These are phyloP conservation scores for Russula dissimulans DNA, from an alignment of 768 basidiomycete species.

Conservation along the genomic window DNA sequence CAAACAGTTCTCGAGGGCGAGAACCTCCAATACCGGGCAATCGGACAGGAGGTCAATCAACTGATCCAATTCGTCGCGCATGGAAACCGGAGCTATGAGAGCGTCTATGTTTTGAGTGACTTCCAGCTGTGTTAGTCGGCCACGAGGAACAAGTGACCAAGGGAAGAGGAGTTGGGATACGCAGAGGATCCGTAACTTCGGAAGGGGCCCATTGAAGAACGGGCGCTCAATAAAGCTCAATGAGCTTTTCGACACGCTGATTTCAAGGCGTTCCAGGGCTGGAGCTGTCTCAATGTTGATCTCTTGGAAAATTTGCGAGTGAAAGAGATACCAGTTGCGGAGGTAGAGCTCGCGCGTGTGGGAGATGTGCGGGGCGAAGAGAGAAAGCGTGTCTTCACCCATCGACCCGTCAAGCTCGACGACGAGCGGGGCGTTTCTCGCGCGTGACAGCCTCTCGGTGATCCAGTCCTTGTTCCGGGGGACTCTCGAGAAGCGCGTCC, in stretches of 20 bases:
- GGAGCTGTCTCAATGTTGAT: not conserved
- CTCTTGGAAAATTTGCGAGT: not conserved
- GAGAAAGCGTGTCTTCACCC: not conserved
- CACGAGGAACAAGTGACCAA: no score
- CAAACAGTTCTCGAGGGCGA: not conserved
- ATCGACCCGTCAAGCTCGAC: not conserved
- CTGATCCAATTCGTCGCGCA: not conserved
- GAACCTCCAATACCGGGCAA: not conserved
- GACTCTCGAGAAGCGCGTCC: no score
- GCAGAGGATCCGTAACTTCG: no score
- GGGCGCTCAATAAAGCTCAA: no score
- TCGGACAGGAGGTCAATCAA: not conserved
- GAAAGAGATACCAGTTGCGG: not conserved
- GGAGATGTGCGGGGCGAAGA: not conserved
- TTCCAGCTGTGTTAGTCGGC: no score
- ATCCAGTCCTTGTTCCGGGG: no score
- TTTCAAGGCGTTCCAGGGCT: constrained; percentile 5
- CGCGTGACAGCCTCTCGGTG: no score
- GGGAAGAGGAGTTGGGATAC: no score
- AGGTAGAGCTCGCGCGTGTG: constrained; percentile 5
- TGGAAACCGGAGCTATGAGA: not conserved
- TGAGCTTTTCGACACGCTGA: not conserved
- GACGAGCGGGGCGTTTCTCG: not conserved
- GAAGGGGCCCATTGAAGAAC: not conserved
- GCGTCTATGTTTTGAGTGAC: no score